These are phyloP conservation scores for Saccharomycopsis phalli DNA, from an alignment of 1,139 yeast species.

Conservation along the genomic window DNA sequence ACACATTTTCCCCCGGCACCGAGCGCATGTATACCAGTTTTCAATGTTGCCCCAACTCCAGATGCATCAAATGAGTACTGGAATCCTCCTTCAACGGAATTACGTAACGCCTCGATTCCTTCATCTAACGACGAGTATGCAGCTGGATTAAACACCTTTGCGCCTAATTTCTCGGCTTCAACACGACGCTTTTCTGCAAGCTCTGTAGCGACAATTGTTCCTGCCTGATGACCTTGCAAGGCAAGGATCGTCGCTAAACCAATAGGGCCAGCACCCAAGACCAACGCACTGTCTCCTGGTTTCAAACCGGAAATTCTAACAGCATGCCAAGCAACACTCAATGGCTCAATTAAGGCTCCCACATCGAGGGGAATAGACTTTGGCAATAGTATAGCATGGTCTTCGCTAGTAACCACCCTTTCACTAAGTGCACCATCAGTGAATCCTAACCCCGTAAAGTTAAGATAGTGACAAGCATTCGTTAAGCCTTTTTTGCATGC, in stretches of 20 bases:
- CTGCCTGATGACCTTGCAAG: conserved; percentile 36
- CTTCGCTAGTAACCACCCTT: conserved; percentile 31
- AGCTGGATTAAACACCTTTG: conserved; percentile 34
- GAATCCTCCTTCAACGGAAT: conserved; percentile 35
- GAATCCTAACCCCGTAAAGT: conserved; percentile 38
- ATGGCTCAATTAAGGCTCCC: conserved; percentile 39
- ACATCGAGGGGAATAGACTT: conserved; percentile 35
- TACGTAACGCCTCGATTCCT: conserved; percentile 29
- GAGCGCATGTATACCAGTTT: conserved; percentile 33
- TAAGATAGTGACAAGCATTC: conserved; percentile 39
- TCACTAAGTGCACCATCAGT: conserved; percentile 40
- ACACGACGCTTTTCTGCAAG: conserved; percentile 37
- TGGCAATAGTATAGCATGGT: conserved; percentile 33
- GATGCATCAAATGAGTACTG: conserved; percentile 43
- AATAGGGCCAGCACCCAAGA: conserved; percentile 44
- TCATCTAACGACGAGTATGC: conserved; percentile 25
- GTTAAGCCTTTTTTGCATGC: conserved; percentile 38
- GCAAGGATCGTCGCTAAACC: conserved; percentile 42
- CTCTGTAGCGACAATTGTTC: conserved; percentile 35
- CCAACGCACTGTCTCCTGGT: conserved; percentile 35
- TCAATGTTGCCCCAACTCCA: conserved; percentile 39
- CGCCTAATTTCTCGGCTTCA: conserved; percentile 35
- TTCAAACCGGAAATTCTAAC: conserved; percentile 32
- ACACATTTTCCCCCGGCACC: conserved; percentile 40
- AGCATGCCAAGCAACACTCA: conserved; percentile 43